Conservation (phyloP, 257 asterid genomes). For the Lycium barbarum region DNA sequence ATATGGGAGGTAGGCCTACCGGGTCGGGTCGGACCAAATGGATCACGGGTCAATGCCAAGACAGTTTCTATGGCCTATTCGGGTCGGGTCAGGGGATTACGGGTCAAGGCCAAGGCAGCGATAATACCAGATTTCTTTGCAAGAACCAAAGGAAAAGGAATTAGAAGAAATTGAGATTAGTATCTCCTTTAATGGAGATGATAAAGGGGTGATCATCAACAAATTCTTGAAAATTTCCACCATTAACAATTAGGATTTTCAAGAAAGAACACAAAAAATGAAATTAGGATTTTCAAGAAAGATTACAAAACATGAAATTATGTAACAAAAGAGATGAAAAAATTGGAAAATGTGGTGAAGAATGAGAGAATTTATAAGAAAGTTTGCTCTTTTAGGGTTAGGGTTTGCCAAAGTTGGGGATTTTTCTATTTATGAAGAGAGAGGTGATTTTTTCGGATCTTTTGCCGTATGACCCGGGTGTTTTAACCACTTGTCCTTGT, state of each 20-base stretch:
- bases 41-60: too few relatives aligned
- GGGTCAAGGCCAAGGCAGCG: constrained; percentile 30
- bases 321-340: not conserved
- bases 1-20: constrained; percentile 11
- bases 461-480: not conserved
- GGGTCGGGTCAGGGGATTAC: too few relatives aligned
- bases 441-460: not conserved
- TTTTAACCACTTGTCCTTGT: not conserved
- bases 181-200: constrained; percentile 36
- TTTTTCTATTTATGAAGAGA: not conserved
- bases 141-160: constrained; percentile 42
- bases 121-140: constrained; percentile 55
- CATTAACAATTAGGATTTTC: constrained; percentile 37
- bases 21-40: too few relatives aligned
- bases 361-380: not conserved
- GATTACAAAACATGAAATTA: not conserved
- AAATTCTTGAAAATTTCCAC: constrained; percentile 37
- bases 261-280: too few relatives aligned
- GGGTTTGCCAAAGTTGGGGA: not conserved
- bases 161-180: constrained; percentile 22
- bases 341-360: not conserved
- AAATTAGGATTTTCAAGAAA: too few relatives aligned
- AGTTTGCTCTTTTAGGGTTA: not conserved
- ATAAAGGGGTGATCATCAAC: constrained; percentile 40
- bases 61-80: not conserved